A percentile compares a stretch with the other conserved stretches of the same genome.
Evolutionary conservation across 78 protist species (phyloP).

Genomic region (Corallochytrium limacisporum): DNA sequence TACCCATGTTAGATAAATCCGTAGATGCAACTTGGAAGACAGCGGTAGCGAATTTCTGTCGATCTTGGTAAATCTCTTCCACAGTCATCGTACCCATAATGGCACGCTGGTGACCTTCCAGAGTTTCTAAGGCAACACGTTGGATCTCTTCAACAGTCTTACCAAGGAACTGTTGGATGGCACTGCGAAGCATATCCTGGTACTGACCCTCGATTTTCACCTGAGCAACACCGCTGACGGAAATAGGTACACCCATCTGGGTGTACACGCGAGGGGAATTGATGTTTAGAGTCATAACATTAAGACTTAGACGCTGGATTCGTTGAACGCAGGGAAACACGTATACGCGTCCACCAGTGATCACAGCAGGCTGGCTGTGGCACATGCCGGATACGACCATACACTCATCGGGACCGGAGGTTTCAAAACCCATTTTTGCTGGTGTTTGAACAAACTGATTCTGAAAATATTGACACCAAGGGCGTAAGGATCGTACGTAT

Average conservation of each 20-base stretch:
- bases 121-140: background rate
- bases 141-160: background rate
- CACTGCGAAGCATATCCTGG: background rate
- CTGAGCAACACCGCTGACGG: constrained; percentile 12
- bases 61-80: constrained; percentile 30
- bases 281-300: constrained; percentile 4
- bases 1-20: constrained; percentile 19
- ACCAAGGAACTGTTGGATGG: constrained; percentile 10
- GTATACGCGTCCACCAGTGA: background rate
- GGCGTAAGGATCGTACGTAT: no score
- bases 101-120: constrained; percentile 36
- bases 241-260: background rate
- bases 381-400: no score
- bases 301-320: background rate
- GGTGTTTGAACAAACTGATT: no score
- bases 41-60: constrained; percentile 8
- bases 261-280: background rate
- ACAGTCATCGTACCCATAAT: constrained; percentile 23
- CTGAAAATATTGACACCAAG: no score
- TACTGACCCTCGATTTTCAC: background rate
- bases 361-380: background rate
- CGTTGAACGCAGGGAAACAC: background rate
- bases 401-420: no score
- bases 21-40: constrained; percentile 10
- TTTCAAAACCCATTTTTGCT: no score